Conservation (phyloP, 2,329 filamentous ascomycete species). For the Monilinia fructicola region DNA sequence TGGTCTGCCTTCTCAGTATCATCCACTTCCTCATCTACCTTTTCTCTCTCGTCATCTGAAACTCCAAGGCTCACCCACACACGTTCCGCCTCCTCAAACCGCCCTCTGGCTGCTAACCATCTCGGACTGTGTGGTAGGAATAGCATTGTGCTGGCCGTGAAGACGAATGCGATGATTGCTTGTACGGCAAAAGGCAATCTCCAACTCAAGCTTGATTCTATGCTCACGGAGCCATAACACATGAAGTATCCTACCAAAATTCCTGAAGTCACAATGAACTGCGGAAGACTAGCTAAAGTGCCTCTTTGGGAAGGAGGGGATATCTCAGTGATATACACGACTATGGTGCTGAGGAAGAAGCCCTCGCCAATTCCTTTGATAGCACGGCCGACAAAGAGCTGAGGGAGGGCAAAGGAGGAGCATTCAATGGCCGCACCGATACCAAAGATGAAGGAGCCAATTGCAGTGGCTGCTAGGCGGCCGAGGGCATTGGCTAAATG, state of each 20-base stretch:
- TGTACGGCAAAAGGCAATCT: conserved; percentile 55
- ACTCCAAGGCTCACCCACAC: conserved; percentile 41
- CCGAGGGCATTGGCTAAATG: conserved; percentile 54
- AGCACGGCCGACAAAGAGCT: conserved; percentile 56
- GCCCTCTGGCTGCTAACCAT: conserved; percentile 54
- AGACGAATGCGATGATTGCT: conserved; percentile 43
- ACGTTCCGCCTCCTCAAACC: conserved; percentile 47
- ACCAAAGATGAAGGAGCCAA: conserved; percentile 53
- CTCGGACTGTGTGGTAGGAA: conserved; percentile 56
- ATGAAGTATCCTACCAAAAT: conserved; percentile 58
- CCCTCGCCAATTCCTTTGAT: conserved; percentile 61
- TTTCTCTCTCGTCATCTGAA: conserved; percentile 33
- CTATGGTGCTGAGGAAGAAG: conserved; percentile 55
- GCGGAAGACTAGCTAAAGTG: conserved; percentile 51
- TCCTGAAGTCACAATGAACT: conserved; percentile 52
- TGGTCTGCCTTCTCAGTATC: conserved; percentile 23
- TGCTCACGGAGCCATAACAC: conserved; percentile 54
- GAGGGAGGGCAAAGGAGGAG: conserved; percentile 47
- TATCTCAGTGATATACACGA: conserved; percentile 62
- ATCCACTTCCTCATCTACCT: conserved; percentile 26
- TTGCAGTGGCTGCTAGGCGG: conserved; percentile 49
- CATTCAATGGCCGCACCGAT: conserved; percentile 55
- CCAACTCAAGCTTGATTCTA: conserved; percentile 54
- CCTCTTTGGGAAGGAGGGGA: conserved; percentile 53
- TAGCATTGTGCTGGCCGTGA: conserved; percentile 44